A percentile compares a stretch with the other conserved stretches of the same genome.
phyloP scores from a whole-genome alignment of 192 early-diverging fungal species.

The Linnemannia elongata region DNA sequence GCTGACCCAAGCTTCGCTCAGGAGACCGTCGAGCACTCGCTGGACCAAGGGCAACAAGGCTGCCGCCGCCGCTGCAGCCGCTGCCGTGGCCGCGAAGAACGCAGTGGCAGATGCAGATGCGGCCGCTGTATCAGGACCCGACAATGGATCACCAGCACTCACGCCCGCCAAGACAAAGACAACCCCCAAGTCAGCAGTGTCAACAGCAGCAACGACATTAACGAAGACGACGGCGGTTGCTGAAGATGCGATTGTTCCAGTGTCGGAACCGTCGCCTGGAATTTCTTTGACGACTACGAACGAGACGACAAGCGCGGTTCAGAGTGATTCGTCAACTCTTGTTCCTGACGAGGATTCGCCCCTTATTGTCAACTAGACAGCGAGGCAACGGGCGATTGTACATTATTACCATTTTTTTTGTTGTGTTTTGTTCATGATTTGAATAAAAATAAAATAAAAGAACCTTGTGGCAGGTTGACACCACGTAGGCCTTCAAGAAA shows the following conservation, averaged over 20 bases:
- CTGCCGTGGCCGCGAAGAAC: constrained; percentile 21
- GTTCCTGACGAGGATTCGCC: neutral
- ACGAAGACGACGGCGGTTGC: neutral
- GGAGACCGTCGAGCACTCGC: constrained; percentile 45
- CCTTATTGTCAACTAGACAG: neutral
- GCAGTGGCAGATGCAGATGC: constrained; percentile 7
- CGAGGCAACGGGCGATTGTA: neutral
- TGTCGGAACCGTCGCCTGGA: neutral
- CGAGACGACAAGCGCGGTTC: neutral
- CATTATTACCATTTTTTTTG: neutral
- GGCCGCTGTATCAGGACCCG: neutral
- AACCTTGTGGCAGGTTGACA: neutral
- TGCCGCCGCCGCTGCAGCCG: constrained; percentile 23
- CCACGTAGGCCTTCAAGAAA: neutral
- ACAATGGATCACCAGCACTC: neutral
- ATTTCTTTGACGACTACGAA: neutral
- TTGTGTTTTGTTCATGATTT: neutral
- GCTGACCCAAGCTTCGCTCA: constrained; percentile 28
- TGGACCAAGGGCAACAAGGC: constrained; percentile 44
- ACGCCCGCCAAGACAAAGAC: neutral
- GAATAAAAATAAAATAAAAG: neutral
- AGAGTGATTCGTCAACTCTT: neutral
- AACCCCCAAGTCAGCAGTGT: neutral
- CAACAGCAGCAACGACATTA: neutral
- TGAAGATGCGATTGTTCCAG: neutral